A percentile compares a stretch with the other conserved stretches of the same genome.
These are phyloP conservation scores for Rhizopus delemar DNA, from an alignment of 371 early-diverging fungal species.

Conservation along the genomic window DNA sequence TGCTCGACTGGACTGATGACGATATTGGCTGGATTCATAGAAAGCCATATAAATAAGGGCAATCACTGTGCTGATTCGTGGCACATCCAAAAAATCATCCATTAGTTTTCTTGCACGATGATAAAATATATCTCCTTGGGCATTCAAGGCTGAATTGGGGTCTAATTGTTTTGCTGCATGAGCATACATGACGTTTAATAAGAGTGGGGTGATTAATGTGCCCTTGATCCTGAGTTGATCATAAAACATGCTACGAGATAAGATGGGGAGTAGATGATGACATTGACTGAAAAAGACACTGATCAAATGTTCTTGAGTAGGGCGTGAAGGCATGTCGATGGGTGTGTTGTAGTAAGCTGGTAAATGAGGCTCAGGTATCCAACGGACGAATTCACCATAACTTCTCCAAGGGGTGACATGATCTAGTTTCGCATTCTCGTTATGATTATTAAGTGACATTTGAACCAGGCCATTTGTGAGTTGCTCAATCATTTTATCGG, in stretches of 20 bases:
- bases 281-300: constrained; percentile 41
- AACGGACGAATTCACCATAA: constrained; percentile 27
- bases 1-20: constrained; percentile 30
- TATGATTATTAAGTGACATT: constrained; percentile 35
- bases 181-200: constrained; percentile 50
- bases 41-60: constrained; percentile 46
- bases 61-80: constrained; percentile 50
- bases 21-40: constrained; percentile 32
- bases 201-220: constrained; percentile 41
- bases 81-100: constrained; percentile 51
- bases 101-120: constrained; percentile 42
- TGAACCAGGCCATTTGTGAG: constrained; percentile 41
- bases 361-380: constrained; percentile 34
- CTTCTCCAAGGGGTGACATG: constrained; percentile 32
- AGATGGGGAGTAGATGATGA: constrained; percentile 32
- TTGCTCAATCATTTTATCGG: constrained; percentile 50
- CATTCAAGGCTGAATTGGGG: constrained; percentile 24
- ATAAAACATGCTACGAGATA: constrained; percentile 44
- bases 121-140: constrained; percentile 39
- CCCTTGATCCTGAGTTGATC: constrained; percentile 49
- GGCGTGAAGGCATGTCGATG: constrained; percentile 45
- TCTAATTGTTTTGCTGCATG: constrained; percentile 38
- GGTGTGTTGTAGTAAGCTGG: constrained; percentile 32
- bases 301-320: constrained; percentile 42
- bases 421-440: constrained; percentile 15